Evolutionary conservation across 2,329 filamentous ascomycete genomes (phyloP), one percentile per base, ranked within the genome.

Genomic region (Myriangium duriaei): DNA sequence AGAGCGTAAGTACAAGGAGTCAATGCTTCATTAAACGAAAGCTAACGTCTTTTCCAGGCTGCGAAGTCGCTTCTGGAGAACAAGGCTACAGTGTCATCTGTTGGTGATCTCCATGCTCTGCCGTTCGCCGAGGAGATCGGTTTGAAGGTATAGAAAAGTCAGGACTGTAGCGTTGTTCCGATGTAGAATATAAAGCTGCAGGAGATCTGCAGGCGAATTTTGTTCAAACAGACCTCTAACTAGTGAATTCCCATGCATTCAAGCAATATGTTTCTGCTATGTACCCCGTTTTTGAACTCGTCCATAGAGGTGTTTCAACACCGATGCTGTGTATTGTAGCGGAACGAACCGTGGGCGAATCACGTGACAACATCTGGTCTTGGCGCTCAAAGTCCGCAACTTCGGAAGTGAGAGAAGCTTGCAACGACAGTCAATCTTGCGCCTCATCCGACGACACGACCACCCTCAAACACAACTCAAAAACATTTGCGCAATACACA

Each of bases 101-200:
- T 96, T 46, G 91, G 91, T 61, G 91, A 98, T 60, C 73, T 98
- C 52, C 81, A 84, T 63, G 73, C 80, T 54, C 76, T 98, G 58
- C 91, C 91, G 41, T 98, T 80, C 59, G 91, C 86, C 49, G 83
- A 87, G 65, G 91, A 98, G 59, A 71, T 98, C 60, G 92, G 88
- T 52, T 74, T 98, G 58, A 84, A 79, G 61, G 85, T 94, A 74
- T 98, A 92, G 74, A 75, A 64, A 63, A 33, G 28, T n/a, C 19
- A 13, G 2, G 35, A 11, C 9, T 39, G 16, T 17, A 14, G 36
- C 26, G 6, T 43, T 31, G 15, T 19, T 28, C 29, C 18, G 28
- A 30, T 35, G 42, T 37, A 39, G 36, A 42, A 34, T 39, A 39
- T 16, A 39, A 32, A 21, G 30, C n/a, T n/a, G n/a, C 19, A 39